Conservation (phyloP, 2,329 filamentous ascomycete genomes). For the Karstenula rhodostoma region DNA sequence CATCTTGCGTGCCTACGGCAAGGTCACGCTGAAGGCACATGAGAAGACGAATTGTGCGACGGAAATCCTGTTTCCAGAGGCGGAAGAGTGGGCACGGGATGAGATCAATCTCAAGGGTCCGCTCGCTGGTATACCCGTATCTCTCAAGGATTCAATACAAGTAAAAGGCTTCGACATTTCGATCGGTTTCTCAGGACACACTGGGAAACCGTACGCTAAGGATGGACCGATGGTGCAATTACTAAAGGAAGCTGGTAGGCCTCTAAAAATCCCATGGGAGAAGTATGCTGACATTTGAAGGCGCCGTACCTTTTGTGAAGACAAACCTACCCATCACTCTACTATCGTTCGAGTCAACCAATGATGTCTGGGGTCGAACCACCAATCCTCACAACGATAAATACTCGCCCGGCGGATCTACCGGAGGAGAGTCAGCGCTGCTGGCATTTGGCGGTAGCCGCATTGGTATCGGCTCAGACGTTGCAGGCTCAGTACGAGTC, state of each 20-base stretch:
- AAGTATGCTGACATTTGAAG: slow-evolving; percentile 42
- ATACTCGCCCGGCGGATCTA: slow-evolving; percentile 89
- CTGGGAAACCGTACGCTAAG: slow-evolving; percentile 68
- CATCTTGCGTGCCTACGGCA: slow-evolving; percentile 85
- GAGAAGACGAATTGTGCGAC: slow-evolving; percentile 89
- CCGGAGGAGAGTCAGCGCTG: slow-evolving; percentile 83
- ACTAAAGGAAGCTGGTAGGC: slow-evolving; percentile 77
- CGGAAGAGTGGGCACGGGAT: slow-evolving; percentile 73
- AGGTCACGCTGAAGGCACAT: slow-evolving; percentile 84
- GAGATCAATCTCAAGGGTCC: slow-evolving; percentile 79
- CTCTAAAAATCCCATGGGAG: background rate
- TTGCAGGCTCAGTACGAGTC: slow-evolving; percentile 85
- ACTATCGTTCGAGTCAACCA: slow-evolving; percentile 83
- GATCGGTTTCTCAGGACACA: slow-evolving; percentile 79
- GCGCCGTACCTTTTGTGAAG: slow-evolving; percentile 91
- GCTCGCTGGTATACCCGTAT: slow-evolving; percentile 85
- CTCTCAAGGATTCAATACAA: slow-evolving; percentile 78
- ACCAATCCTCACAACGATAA: slow-evolving; percentile 83
- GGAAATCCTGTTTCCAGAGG: slow-evolving; percentile 81
- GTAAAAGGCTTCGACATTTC: slow-evolving; percentile 84
- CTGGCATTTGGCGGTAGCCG: slow-evolving; percentile 81
- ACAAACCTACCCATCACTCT: slow-evolving; percentile 89
- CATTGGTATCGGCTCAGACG: slow-evolving; percentile 90
- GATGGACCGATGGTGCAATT: slow-evolving; percentile 80
- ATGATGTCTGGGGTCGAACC: slow-evolving; percentile 81